Conservation (phyloP, 1,139 yeast species). For the Blastobotrys petasosporus region DNA sequence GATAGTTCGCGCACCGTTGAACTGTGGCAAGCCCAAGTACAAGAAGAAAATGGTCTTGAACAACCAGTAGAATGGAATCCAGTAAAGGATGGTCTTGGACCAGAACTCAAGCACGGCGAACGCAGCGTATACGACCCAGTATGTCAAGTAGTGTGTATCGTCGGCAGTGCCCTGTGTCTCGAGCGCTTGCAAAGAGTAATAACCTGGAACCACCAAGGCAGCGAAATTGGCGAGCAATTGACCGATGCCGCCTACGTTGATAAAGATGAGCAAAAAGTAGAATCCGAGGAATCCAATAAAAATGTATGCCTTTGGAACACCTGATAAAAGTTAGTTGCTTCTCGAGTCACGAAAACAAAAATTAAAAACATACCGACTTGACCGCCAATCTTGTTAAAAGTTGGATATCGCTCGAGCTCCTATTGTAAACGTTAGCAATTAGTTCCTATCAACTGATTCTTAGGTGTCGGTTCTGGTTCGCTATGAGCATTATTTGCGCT, state of each 20-base stretch:
- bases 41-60: slow-evolving; percentile 84
- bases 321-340: slow-evolving; percentile 23
- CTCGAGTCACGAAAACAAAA: neutral
- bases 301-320: slow-evolving; percentile 85
- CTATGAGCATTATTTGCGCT: neutral
- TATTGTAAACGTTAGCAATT: slow-evolving; percentile 6
- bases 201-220: slow-evolving; percentile 86
- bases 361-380: slow-evolving; percentile 27
- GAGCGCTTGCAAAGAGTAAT: slow-evolving; percentile 78
- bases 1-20: slow-evolving; percentile 75
- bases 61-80: slow-evolving; percentile 95
- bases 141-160: slow-evolving; percentile 82
- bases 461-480: no score
- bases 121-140: slow-evolving; percentile 95
- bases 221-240: slow-evolving; percentile 89
- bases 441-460: neutral
- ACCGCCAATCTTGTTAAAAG: slow-evolving; percentile 32
- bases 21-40: slow-evolving; percentile 81
- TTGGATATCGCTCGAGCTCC: slow-evolving; percentile 35
- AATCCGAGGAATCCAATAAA: slow-evolving; percentile 57
- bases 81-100: slow-evolving; percentile 85
- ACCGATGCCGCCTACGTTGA: slow-evolving; percentile 87
- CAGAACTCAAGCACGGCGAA: slow-evolving; percentile 91
- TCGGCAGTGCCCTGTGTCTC: slow-evolving; percentile 63
- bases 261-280: slow-evolving; percentile 71